A percentile compares a stretch with the other conserved stretches of the same genome.
Evolutionary conservation across 2,329 filamentous ascomycete genomes (phyloP).

Genomic region (Pseudogymnoascus sp.): DNA sequence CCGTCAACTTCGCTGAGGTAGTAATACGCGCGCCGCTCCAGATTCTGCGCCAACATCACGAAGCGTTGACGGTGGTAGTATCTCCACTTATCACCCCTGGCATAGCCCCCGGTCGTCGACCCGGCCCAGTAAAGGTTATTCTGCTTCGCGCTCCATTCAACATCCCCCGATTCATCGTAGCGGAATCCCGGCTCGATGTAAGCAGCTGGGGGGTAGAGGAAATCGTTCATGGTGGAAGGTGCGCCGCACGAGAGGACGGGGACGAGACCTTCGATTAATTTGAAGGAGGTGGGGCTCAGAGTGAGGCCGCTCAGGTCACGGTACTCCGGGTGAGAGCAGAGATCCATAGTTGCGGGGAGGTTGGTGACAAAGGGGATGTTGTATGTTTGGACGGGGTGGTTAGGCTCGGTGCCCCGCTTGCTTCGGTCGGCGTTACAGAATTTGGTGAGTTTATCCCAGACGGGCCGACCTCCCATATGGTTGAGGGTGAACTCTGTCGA

Average conservation of each 20-base stretch:
- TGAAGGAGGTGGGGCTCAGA: conserved; percentile 36
- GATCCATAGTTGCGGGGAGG: conserved; percentile 25
- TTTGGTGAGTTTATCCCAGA: conserved; percentile 30
- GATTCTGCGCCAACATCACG: conserved; percentile 28
- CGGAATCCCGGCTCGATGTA: conserved; percentile 37
- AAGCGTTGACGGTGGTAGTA: conserved; percentile 42
- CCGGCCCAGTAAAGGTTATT: conserved; percentile 50
- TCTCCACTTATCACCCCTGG: conserved; percentile 31
- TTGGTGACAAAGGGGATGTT: conserved; percentile 33
- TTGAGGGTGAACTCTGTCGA: conserved; percentile 19
- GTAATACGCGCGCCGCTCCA: neutral
- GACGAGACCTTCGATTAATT: conserved; percentile 30
- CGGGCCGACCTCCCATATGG: conserved; percentile 25
- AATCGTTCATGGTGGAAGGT: conserved; percentile 41
- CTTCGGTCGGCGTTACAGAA: conserved; percentile 21
- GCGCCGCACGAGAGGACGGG: conserved; percentile 39
- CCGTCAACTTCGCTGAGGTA: neutral
- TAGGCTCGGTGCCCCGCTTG: neutral
- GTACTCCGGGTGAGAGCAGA: conserved; percentile 40
- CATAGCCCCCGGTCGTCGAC: conserved; percentile 43
- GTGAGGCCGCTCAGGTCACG: conserved; percentile 37
- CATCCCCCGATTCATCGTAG: conserved; percentile 36
- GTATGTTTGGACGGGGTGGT: conserved; percentile 12
- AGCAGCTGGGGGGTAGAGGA: conserved; percentile 43
- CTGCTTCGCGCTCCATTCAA: conserved; percentile 40